Evolutionary conservation across 441 rosid genomes (phyloP).

Genomic region (Kokia cookei): DNA sequence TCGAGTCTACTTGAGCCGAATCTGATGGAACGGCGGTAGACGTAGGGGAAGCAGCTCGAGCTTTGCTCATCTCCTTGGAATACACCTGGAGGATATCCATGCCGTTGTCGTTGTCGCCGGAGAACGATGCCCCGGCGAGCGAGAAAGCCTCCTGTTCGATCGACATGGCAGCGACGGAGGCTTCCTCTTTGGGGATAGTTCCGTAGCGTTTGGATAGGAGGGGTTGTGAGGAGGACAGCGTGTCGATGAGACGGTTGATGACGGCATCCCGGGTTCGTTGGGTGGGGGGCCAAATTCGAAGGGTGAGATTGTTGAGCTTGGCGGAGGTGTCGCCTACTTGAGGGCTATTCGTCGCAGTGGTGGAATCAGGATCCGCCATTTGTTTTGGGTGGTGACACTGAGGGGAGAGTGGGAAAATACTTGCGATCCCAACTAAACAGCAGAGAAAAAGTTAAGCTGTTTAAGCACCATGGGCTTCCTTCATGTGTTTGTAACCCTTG

Average conservation of each 20-base stretch:
- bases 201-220: constrained; percentile 87
- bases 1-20: background rate
- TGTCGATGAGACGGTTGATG: constrained; percentile 60
- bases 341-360: background rate
- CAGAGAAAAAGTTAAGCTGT: too few relatives aligned
- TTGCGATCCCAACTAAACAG: too few relatives aligned
- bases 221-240: constrained; percentile 53
- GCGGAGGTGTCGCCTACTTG: constrained; percentile 10
- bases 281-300: constrained; percentile 90
- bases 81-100: constrained; percentile 73
- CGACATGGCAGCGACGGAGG: constrained; percentile 38
- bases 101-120: background rate
- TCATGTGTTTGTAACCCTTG: too few relatives aligned
- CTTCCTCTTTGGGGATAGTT: constrained; percentile 51
- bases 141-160: constrained; percentile 80
- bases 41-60: constrained; percentile 26
- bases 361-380: background rate
- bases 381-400: too few relatives aligned
- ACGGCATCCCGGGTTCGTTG: constrained; percentile 88
- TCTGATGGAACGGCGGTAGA: constrained; percentile 13
- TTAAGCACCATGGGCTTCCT: too few relatives aligned
- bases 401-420: too few relatives aligned
- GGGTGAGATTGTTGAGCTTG: constrained; percentile 23
- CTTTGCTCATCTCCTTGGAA: constrained; percentile 83
- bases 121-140: background rate